A percentile compares a stretch with the other conserved stretches of the same genome.
Evolutionary conservation across 2,329 filamentous ascomycete genomes (phyloP).

Genomic region (Penicillium olsonii): DNA sequence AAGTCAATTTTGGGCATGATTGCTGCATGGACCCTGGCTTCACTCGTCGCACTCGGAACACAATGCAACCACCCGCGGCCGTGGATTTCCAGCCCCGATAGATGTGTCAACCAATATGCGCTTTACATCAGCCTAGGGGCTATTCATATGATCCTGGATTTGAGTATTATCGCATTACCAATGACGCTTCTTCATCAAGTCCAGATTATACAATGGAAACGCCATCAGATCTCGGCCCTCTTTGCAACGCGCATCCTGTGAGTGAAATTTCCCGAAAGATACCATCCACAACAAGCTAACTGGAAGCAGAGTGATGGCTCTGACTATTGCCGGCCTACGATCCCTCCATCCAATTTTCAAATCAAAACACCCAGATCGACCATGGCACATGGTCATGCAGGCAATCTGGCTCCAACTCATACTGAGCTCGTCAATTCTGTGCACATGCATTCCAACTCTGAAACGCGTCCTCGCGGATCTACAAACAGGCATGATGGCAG

Average conservation of each 20-base stretch:
- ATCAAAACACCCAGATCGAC: neutral
- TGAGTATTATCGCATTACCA: conserved; percentile 8
- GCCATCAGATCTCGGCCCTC: conserved; percentile 10
- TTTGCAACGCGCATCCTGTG: conserved; percentile 13
- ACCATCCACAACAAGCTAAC: neutral
- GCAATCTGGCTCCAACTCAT: conserved; percentile 13
- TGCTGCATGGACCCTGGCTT: conserved; percentile 1
- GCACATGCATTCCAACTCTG: conserved; percentile 13
- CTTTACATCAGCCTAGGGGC: conserved; percentile 6
- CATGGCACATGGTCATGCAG: conserved; percentile 12
- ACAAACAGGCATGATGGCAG: conserved; percentile 16
- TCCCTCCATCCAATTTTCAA: conserved; percentile 5
- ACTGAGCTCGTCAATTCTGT: conserved; percentile 9
- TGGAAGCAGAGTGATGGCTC: conserved; percentile 6
- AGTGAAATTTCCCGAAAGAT: neutral
- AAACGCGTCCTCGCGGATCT: conserved; percentile 12
- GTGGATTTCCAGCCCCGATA: conserved; percentile 5
- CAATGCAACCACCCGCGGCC: conserved; percentile 8
- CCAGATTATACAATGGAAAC: conserved; percentile 11
- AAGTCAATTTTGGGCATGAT: conserved; percentile 7
- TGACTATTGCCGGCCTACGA: conserved; percentile 8
- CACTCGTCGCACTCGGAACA: conserved; percentile 7
- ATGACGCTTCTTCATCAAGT: conserved; percentile 10
- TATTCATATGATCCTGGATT: conserved; percentile 9
- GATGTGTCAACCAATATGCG: conserved; percentile 10